Evolutionary conservation across 2,329 filamentous ascomycete species (phyloP).

Genomic region (Davidsoniella virescens): DNA sequence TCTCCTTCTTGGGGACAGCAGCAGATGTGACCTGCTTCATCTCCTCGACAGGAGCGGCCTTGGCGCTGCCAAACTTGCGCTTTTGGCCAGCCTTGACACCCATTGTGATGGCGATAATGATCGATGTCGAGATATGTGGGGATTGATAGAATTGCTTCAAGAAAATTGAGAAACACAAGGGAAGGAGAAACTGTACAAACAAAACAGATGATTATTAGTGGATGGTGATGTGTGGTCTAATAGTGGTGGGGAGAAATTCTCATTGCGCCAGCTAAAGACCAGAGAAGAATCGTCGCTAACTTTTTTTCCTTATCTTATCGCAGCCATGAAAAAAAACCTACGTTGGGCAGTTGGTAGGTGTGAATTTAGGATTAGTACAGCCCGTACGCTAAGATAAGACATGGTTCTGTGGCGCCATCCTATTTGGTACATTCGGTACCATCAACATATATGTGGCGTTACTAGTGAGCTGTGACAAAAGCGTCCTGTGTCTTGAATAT

Average conservation of each 20-base stretch:
- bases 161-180: neutral
- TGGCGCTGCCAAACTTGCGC: slow-evolving; percentile 22
- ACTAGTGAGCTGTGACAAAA: too few relatives aligned
- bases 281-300: slow-evolving; percentile 6
- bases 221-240: slow-evolving; percentile 4
- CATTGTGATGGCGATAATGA: slow-evolving; percentile 14
- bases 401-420: neutral
- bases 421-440: too few relatives aligned
- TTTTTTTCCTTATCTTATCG: slow-evolving; percentile 15
- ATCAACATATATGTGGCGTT: neutral
- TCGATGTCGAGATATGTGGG: neutral
- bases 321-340: neutral
- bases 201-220: slow-evolving; percentile 6
- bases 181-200: slow-evolving; percentile 1
- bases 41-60: slow-evolving; percentile 15
- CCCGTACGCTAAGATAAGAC: neutral
- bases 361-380: neutral
- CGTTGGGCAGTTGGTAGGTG: neutral
- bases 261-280: neutral
- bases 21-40: slow-evolving; percentile 15
- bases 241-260: slow-evolving; percentile 5
- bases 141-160: slow-evolving; percentile 1
- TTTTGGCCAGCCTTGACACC: slow-evolving; percentile 19
- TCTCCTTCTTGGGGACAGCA: slow-evolving; percentile 19
- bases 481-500: too few relatives aligned